phyloP scores from a whole-genome alignment of 768 basidiomycete species.

The Boletus fagicola region DNA sequence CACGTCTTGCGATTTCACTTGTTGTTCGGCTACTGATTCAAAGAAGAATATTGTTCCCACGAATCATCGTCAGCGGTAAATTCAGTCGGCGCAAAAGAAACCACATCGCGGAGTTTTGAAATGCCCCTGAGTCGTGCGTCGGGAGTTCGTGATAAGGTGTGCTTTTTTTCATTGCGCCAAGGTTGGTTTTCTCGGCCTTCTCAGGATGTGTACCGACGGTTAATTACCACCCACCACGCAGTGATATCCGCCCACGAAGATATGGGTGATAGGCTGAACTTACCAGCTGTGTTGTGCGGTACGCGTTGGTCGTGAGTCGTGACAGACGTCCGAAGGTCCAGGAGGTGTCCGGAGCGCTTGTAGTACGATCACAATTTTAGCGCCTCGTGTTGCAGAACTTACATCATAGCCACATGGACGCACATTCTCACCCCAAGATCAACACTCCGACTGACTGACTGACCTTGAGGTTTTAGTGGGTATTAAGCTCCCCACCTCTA shows the following conservation, averaged over 20 bases:
- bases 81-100: background rate
- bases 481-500: too few relatives aligned
- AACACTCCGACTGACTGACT: too few relatives aligned
- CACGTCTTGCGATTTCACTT: background rate
- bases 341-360: background rate
- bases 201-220: background rate
- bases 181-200: background rate
- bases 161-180: background rate
- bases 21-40: background rate
- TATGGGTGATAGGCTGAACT: background rate
- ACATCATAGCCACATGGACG: too few relatives aligned
- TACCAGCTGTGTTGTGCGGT: too few relatives aligned
- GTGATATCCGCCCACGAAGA: background rate
- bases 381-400: background rate
- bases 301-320: background rate
- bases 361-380: background rate
- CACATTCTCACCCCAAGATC: too few relatives aligned
- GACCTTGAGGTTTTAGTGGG: too few relatives aligned
- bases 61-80: background rate
- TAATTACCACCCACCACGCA: background rate
- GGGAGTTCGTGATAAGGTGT: background rate
- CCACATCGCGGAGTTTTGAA: background rate
- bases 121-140: background rate
- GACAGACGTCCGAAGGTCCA: background rate
- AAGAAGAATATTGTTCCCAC: slow-evolving; percentile 25